Evolutionary conservation across 106 monocot genomes (phyloP).

Genomic region (Acanthochlamys bracteata): DNA sequence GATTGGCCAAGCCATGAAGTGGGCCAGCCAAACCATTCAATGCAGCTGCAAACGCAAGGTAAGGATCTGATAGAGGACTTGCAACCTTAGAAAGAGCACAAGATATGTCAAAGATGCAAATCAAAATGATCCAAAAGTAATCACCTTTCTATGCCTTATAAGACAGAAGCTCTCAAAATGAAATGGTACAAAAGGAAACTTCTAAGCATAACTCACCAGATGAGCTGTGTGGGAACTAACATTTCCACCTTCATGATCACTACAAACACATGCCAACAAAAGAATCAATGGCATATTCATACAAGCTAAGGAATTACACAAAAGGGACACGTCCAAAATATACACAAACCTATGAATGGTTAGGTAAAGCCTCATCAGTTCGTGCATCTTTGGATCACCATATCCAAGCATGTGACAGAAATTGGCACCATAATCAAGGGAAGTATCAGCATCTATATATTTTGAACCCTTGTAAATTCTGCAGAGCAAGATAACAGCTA

Average conservation of each 20-base stretch:
- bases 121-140: too few species aligned
- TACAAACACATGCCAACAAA: constrained; percentile 22
- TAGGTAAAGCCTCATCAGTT: constrained; percentile 95
- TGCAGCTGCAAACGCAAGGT: constrained; percentile 91
- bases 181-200: not conserved
- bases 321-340: not conserved
- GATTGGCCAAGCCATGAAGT: constrained; percentile 97
- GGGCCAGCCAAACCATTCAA: constrained; percentile 97
- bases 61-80: constrained; percentile 98
- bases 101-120: not conserved
- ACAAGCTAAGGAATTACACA: not conserved
- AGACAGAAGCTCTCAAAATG: not conserved
- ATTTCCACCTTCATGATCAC: constrained; percentile 99
- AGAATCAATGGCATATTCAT: not conserved
- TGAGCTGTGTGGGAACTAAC: constrained; percentile 98
- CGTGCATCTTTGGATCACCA: constrained; percentile 83
- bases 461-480: constrained; percentile 81
- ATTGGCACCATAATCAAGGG: constrained; percentile 92
- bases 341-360: constrained; percentile 69
- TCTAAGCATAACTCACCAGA: constrained; percentile 45
- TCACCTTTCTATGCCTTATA: too few species aligned
- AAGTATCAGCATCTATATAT: constrained; percentile 52
- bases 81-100: constrained; percentile 51
- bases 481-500: constrained; percentile 12
- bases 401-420: constrained; percentile 98